Evolutionary conservation across 352 stramenopile genomes (phyloP).

Genomic region (Phytophthora fragariaefolia): DNA sequence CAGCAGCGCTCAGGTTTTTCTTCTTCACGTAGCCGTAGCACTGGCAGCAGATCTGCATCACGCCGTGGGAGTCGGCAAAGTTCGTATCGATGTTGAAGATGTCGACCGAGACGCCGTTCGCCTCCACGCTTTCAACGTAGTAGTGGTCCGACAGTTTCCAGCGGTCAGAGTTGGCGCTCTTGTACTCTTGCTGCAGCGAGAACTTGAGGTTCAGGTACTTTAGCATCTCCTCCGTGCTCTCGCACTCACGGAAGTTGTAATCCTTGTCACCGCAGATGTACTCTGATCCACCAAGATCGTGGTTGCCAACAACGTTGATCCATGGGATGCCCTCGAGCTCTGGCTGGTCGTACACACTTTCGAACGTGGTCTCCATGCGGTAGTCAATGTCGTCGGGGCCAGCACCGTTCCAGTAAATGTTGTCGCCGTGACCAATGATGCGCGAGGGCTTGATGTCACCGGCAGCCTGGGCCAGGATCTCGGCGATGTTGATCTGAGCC

Average conservation of each 20-base stretch:
- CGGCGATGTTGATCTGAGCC: constrained; percentile 84
- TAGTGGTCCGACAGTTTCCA: constrained; percentile 88
- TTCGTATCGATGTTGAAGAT: constrained; percentile 92
- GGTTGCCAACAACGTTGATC: constrained; percentile 90
- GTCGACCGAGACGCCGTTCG: constrained; percentile 84
- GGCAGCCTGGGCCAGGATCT: constrained; percentile 79
- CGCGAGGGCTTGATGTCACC: constrained; percentile 66
- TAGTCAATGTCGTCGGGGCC: constrained; percentile 78
- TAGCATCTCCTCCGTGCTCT: constrained; percentile 71
- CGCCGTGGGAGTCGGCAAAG: constrained; percentile 83
- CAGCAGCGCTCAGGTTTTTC: constrained; percentile 48
- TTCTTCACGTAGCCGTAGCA: constrained; percentile 88
- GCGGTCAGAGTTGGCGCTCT: constrained; percentile 76
- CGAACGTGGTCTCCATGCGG: constrained; percentile 87
- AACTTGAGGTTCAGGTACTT: constrained; percentile 89
- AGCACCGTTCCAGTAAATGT: constrained; percentile 90
- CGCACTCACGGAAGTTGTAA: constrained; percentile 86
- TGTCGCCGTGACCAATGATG: constrained; percentile 87
- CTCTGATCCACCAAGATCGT: constrained; percentile 87
- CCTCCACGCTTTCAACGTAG: constrained; percentile 82
- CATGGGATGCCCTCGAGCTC: constrained; percentile 77
- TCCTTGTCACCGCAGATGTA: constrained; percentile 89
- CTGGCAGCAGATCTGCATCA: constrained; percentile 88
- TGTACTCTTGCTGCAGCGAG: constrained; percentile 80
- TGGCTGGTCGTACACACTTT: constrained; percentile 85